Evolutionary conservation across 176 grass and related monocot species (phyloP), one percentile per base, ranked within the genome.

Genomic region (Oropetium thomaeum): DNA sequence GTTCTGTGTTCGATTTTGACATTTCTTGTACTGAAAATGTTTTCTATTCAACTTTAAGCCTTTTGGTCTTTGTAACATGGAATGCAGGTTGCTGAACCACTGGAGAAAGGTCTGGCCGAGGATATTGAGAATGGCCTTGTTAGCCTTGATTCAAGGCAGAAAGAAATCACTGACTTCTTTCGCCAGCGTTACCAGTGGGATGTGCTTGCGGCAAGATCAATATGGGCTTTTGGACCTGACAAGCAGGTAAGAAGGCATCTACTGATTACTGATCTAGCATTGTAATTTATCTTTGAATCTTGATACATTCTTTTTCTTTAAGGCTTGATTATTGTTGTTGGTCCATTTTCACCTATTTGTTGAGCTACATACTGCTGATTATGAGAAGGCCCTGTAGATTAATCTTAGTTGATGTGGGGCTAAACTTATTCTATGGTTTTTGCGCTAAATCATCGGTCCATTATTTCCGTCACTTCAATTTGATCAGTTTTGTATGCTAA

Each of bases 41-140:
- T 71, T 67, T 44, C 61, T 81, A 23, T 32, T 29, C 23, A 8
- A 89, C 38, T 57, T 83, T 66, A 43, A 44, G 74, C 10, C 27
- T 10, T 73, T 88, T 39, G 74, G 20, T 70, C 33, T 81, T 78
- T 67, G 45, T 61, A 27, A 79, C 27, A 35, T 66, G 52, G 74
- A 75, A 66, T 83, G 33, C 78, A 98, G 95, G 69, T 98, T 82
- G 87, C 96, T 23, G 91, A 99, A 73, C 96, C 91, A 67, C 71
- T 99, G 39, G 96, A 99, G 73, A 94, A 95, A 73, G 96, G 96
- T 35, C 78, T 95, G 53, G 91, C 96, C 69, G 96, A 92, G 81
- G 96, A 99, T 92, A 99, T 95, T 32, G 91, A 99, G 81, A 99
- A 95, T 22, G 73, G 96, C n/a, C 74, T 95, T 65, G 96, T 99